Percentiles rank a stretch among this genome's conserved stretches.
Conservation (phyloP, 1,284 basidiomycete species). For the Marasmius tenuissimus region DNA sequence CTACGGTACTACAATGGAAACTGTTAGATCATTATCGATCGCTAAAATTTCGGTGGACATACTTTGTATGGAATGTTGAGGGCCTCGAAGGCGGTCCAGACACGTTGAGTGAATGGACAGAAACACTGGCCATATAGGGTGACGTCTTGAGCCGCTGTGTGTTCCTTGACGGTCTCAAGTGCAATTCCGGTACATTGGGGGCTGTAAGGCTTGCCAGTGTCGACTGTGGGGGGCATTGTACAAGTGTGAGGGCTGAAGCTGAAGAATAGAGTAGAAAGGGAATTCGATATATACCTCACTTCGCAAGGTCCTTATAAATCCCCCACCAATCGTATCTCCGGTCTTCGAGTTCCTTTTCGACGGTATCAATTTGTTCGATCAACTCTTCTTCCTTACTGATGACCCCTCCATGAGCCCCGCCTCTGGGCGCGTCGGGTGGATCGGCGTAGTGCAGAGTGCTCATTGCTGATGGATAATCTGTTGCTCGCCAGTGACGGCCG, state of each 20-base stretch:
- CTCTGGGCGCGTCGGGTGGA: too few species aligned
- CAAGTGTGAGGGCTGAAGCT: slow-evolving; percentile 11
- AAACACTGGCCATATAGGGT: slow-evolving; percentile 72
- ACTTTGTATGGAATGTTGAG: slow-evolving; percentile 63
- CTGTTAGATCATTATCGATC: background rate
- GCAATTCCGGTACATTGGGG: slow-evolving; percentile 60
- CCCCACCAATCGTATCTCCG: too few species aligned
- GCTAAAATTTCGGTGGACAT: slow-evolving; percentile 4
- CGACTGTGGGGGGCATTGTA: slow-evolving; percentile 32
- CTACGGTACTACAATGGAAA: slow-evolving; percentile 13
- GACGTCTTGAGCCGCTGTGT: slow-evolving; percentile 45
- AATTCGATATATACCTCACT: too few species aligned
- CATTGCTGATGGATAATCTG: too few species aligned
- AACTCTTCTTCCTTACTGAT: too few species aligned
- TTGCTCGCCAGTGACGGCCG: too few species aligned
- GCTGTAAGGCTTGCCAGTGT: slow-evolving; percentile 52
- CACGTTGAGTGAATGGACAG: slow-evolving; percentile 75
- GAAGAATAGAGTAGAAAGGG: too few species aligned
- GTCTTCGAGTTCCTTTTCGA: too few species aligned
- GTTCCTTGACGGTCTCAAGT: slow-evolving; percentile 51
- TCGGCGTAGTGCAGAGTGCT: too few species aligned
- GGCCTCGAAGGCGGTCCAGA: slow-evolving; percentile 67
- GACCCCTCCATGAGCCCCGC: too few species aligned
- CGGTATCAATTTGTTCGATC: too few species aligned
- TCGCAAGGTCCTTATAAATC: too few species aligned